These are phyloP conservation scores for Carex pumila DNA, from an alignment of 176 grass and related monocot species.

Conservation along the genomic window DNA sequence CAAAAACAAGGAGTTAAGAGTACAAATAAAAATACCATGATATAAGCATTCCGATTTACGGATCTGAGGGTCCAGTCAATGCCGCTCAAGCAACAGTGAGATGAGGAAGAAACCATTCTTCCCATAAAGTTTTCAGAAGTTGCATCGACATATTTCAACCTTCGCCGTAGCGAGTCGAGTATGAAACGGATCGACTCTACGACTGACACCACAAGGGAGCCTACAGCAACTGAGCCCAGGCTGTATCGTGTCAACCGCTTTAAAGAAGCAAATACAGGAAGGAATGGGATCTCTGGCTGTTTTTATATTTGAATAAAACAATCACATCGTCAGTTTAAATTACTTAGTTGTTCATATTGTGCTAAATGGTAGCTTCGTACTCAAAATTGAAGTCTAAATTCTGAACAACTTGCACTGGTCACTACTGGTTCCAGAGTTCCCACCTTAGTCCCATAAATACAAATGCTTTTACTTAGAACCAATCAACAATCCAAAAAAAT, in stretches of 20 bases:
- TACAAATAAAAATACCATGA: constrained; percentile 45
- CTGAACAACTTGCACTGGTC: not conserved
- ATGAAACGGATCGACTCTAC: constrained; percentile 96
- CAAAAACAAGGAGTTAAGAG: too few species aligned
- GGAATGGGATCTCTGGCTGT: constrained; percentile 90
- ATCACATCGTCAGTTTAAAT: not conserved
- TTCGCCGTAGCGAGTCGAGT: constrained; percentile 80
- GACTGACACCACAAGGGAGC: constrained; percentile 71
- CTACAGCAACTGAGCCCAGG: constrained; percentile 84
- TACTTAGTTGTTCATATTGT: not conserved
- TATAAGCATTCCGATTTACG: constrained; percentile 90
- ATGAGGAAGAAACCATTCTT: constrained; percentile 61
- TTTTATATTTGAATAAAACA: constrained; percentile 16
- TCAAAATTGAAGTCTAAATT: not conserved
- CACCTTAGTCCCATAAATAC: not conserved
- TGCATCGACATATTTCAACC: constrained; percentile 62
- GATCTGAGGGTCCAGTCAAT: constrained; percentile 90
- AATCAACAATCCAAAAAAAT: not conserved
- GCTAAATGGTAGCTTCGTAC: not conserved
- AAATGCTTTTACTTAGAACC: not conserved
- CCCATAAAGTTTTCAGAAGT: constrained; percentile 55
- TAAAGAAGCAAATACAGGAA: constrained; percentile 74
- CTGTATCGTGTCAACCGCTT: constrained; percentile 74
- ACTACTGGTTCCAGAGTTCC: not conserved
- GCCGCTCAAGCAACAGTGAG: constrained; percentile 78